A percentile compares a stretch with the other conserved stretches of the same genome.
Evolutionary conservation across 2,329 filamentous ascomycete genomes (phyloP).

Genomic region (Clarireedia homoeocarpa): DNA sequence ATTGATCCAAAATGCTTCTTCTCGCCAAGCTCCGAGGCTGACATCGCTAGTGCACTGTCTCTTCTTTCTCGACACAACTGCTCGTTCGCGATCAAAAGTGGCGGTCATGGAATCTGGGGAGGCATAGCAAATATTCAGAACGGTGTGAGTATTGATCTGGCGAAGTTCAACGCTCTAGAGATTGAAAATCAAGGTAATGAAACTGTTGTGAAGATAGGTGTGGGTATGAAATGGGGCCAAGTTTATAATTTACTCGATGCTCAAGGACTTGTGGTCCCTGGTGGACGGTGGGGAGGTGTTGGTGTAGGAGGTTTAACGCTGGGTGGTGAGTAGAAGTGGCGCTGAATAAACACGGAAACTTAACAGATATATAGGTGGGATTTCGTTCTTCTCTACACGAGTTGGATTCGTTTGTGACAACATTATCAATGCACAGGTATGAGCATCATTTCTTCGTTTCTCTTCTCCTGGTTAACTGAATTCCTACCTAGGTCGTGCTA

Average conservation of each 20-base stretch:
- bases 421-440: slow-evolving; percentile 35
- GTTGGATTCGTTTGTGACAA: slow-evolving; percentile 41
- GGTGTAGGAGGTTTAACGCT: slow-evolving; percentile 10
- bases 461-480: slow-evolving; percentile 11
- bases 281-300: slow-evolving; percentile 28
- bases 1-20: not conserved
- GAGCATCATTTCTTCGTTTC: slow-evolving; percentile 9
- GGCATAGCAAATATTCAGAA: slow-evolving; percentile 41
- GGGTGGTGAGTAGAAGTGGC: slow-evolving; percentile 2
- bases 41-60: not conserved
- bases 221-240: slow-evolving; percentile 32
- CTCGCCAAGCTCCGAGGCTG: not conserved
- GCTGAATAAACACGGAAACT: not conserved
- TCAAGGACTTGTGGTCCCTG: slow-evolving; percentile 28
- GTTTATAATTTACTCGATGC: slow-evolving; percentile 32
- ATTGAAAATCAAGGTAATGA: slow-evolving; percentile 13
- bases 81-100: slow-evolving; percentile 46
- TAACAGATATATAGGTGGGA: not conserved
- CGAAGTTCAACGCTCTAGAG: slow-evolving; percentile 12
- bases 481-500: not conserved
- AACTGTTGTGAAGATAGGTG: slow-evolving; percentile 28
- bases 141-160: slow-evolving; percentile 36
- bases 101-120: slow-evolving; percentile 48
- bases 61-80: not conserved
- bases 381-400: slow-evolving; percentile 17